These are phyloP conservation scores for Paspalum vaginatum DNA, from an alignment of 176 grass and related monocot species.

Conservation along the genomic window DNA sequence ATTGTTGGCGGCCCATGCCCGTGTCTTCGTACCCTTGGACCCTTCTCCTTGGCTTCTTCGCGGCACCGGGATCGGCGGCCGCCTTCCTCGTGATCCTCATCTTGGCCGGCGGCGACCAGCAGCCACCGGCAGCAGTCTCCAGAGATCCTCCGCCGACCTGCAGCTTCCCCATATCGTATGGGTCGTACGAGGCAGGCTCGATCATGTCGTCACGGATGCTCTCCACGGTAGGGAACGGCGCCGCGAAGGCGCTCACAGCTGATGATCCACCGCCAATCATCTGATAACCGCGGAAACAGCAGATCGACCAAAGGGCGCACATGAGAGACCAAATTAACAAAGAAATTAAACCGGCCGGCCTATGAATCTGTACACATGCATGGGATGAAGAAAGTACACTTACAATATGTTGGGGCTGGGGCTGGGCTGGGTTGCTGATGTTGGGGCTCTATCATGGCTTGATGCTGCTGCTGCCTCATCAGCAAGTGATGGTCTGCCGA, in stretches of 20 bases:
- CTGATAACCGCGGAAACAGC: conserved; percentile 1
- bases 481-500: conserved; percentile 47
- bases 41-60: conserved; percentile 68
- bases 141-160: conserved; percentile 7
- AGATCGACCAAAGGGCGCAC: neutral
- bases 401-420: no score
- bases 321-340: neutral
- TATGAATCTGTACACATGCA: neutral
- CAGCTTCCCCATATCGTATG: conserved; percentile 43
- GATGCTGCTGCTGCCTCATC: conserved; percentile 52
- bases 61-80: conserved; percentile 38
- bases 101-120: conserved; percentile 68
- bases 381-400: neutral
- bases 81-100: conserved; percentile 84
- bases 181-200: conserved; percentile 58
- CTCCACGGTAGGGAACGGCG: conserved; percentile 53
- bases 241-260: neutral
- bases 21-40: conserved; percentile 26
- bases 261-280: conserved; percentile 59
- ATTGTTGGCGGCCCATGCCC: conserved; percentile 38
- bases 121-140: conserved; percentile 31
- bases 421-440: conserved; percentile 35
- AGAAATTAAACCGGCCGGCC: neutral
- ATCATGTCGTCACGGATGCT: conserved; percentile 66
- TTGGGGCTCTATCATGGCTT: conserved; percentile 38